Evolutionary conservation across 139 green algal genomes (phyloP), one percentile per base, ranked within the genome.

Genomic region (Ettlia oleoabundans): DNA sequence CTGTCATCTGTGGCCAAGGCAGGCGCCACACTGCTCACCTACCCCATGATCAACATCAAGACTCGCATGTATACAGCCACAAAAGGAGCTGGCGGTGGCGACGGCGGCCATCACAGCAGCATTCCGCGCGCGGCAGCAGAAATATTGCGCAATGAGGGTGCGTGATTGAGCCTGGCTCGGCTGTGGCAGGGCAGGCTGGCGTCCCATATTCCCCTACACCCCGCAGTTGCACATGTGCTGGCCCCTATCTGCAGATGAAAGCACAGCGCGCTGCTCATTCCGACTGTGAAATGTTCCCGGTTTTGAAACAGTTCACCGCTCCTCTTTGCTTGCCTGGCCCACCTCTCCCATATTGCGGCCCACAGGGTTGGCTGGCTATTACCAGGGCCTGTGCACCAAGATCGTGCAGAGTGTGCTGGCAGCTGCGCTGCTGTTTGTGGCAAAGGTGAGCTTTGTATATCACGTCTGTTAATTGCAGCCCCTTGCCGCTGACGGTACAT

Each of bases 21-120:
- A 47, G 94, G 94, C 0, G 94, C 96, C 21, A 99, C 96, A 19
- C 67, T 99, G 63, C 67, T 93, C 21, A 99, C 96, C 1, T 99
- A 99, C 84, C 96, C 96, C 3, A 81, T 99, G 87, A 89, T 98
- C 64, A 88, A 97, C 51, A 90, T 99, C 74, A 98, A 99, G 89
- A 91, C 88, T 61, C 79, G 93, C 30, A 86, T 97, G 82, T 92
- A 95, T 58, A 80, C 73, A 40, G 81, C 84, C 33, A 41, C 70
- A 42, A 87, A 85, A 37, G 32, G 67, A 9, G 22, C 40, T 40
- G 67, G 42, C 42, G 41, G 55, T n/a, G 55, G 91, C 86, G 81
- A 37, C 9, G 79, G 85, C 76, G 93, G 91, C 26, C 82, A 86
- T 32, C 96, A 96, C 87, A 68, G n/a, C 9, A 87, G 86, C 26